phyloP scores from a whole-genome alignment of 2,329 filamentous ascomycete species.

The Volutella citrinella region DNA sequence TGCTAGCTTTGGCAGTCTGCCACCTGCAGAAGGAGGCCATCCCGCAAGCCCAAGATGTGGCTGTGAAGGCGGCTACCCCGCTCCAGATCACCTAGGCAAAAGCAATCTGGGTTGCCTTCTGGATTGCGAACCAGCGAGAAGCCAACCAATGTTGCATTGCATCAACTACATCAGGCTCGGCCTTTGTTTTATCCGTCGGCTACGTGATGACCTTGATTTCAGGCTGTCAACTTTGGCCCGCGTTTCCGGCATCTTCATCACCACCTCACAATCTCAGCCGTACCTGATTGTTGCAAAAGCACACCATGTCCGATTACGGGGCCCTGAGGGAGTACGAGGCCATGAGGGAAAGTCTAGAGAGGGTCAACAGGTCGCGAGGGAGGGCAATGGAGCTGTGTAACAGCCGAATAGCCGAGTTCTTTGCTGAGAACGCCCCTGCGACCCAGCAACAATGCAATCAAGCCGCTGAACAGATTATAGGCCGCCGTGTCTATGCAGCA shows the following conservation, averaged over 20 bases:
- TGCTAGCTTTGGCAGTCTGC: no score
- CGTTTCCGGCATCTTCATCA: neutral
- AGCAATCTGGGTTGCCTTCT: no score
- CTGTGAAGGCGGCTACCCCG: no score
- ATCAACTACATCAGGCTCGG: no score
- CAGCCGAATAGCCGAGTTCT: constrained; percentile 2
- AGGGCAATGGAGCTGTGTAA: neutral
- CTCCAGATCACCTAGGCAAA: no score
- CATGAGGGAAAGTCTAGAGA: no score
- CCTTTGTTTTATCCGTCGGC: neutral
- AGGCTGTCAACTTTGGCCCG: neutral
- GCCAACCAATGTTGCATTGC: no score
- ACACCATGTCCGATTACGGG: no score
- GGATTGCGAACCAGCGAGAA: no score
- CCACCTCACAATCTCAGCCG: neutral
- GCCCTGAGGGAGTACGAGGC: no score
- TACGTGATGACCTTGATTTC: neutral
- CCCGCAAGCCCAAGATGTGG: no score
- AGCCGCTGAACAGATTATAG: constrained; percentile 1
- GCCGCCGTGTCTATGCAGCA: constrained; percentile 1
- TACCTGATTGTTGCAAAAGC: neutral
- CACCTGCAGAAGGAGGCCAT: no score
- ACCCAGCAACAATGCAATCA: constrained; percentile 2
- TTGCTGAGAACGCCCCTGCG: neutral
- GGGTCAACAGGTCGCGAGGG: neutral